These are phyloP conservation scores for Aureobasidium melanogenum DNA, from an alignment of 2,329 filamentous ascomycete species.

Conservation along the genomic window DNA sequence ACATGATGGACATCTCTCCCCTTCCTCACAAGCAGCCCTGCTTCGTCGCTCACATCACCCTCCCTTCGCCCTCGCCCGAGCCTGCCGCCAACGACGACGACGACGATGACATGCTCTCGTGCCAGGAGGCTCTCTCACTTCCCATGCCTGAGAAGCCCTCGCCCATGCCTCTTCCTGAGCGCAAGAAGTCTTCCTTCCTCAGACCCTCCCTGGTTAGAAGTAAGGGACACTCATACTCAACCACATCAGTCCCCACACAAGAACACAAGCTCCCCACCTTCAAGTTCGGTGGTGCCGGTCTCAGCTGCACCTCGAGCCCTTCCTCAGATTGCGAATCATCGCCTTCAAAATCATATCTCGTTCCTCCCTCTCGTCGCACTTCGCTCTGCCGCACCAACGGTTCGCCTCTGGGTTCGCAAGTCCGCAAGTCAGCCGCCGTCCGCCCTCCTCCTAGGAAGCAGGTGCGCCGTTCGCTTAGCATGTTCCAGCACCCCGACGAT, in stretches of 20 bases:
- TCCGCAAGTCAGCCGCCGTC: conserved; percentile 55
- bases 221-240: conserved; percentile 58
- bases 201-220: conserved; percentile 64
- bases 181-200: conserved; percentile 10
- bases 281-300: conserved; percentile 15
- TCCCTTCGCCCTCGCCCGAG: conserved; percentile 64
- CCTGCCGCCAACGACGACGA: conserved; percentile 22
- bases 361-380: conserved; percentile 55
- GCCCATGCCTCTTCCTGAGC: conserved; percentile 4
- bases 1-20: conserved; percentile 90
- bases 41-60: conserved; percentile 46
- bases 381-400: conserved; percentile 61
- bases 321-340: conserved; percentile 67
- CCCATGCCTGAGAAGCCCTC: neutral
- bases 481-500: conserved; percentile 91
- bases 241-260: conserved; percentile 50
- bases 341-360: conserved; percentile 42
- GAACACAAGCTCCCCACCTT: conserved; percentile 11
- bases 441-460: conserved; percentile 70
- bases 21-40: conserved; percentile 73
- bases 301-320: conserved; percentile 46
- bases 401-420: conserved; percentile 63
- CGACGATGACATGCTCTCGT: conserved; percentile 11
- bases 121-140: conserved; percentile 2
- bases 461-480: conserved; percentile 86